phyloP scores from a whole-genome alignment of 1,139 yeast species.

The Pichia sp. region DNA sequence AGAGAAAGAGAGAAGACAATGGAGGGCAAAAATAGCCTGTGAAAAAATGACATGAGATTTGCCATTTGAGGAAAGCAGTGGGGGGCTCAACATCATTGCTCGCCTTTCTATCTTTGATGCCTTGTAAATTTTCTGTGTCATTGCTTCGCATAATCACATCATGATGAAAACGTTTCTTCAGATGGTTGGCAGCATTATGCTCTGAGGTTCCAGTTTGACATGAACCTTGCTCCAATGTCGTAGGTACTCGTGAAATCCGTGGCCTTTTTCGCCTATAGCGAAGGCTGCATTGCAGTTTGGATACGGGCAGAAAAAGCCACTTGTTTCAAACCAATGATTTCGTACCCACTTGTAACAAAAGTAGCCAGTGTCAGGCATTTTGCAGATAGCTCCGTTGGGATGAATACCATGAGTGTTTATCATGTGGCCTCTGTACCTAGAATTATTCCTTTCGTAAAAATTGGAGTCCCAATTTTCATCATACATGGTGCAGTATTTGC shows the following conservation, averaged over 20 bases:
- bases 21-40: neutral
- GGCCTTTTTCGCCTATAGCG: constrained; percentile 18
- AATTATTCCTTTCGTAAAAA: constrained; percentile 20
- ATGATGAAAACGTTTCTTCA: neutral
- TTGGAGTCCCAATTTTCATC: constrained; percentile 13
- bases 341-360: constrained; percentile 18
- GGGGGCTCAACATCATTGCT: neutral
- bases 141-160: too few species aligned
- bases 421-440: constrained; percentile 21
- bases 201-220: neutral
- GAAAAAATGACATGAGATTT: neutral
- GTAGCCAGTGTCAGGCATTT: constrained; percentile 12
- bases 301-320: constrained; percentile 18
- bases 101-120: neutral
- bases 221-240: constrained; percentile 17
- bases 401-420: constrained; percentile 22
- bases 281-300: constrained; percentile 8
- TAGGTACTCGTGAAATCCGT: constrained; percentile 20
- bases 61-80: neutral
- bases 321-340: constrained; percentile 19
- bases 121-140: too few species aligned
- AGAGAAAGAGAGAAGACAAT: neutral
- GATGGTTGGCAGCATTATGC: neutral
- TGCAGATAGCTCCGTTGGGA: constrained; percentile 13
- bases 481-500: constrained; percentile 16